Evolutionary conservation across 2,329 filamentous ascomycete species (phyloP).

Genomic region (Aureobasidium uvarum): DNA sequence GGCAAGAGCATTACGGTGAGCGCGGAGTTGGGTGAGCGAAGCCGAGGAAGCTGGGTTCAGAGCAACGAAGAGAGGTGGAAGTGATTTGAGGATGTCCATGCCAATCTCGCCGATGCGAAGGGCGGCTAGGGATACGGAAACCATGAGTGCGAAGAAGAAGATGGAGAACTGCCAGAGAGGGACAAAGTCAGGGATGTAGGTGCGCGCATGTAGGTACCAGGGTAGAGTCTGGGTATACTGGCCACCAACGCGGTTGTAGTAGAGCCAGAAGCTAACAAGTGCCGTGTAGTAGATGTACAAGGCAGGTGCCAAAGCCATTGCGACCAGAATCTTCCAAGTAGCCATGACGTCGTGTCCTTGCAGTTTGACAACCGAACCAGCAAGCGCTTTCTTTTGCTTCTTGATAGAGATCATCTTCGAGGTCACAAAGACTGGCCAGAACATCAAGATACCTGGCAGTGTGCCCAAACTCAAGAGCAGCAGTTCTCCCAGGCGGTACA

Average conservation of each 20-base stretch:
- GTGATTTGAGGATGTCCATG: constrained; percentile 96
- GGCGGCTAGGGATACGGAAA: constrained; percentile 84
- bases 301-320: constrained; percentile 75
- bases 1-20: constrained; percentile 70
- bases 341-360: constrained; percentile 86
- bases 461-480: constrained; percentile 73
- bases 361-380: constrained; percentile 83
- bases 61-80: constrained; percentile 81
- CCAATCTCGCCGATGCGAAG: constrained; percentile 96
- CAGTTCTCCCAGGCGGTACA: constrained; percentile 79
- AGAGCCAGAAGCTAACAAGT: constrained; percentile 72
- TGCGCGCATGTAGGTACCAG: constrained; percentile 20
- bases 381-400: constrained; percentile 80
- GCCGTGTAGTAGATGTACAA: constrained; percentile 80
- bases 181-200: constrained; percentile 70
- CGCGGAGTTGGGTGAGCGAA: constrained; percentile 74
- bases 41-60: constrained; percentile 82
- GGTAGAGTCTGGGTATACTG: constrained; percentile 2
- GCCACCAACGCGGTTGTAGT: constrained; percentile 77
- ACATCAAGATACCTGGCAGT: constrained; percentile 80
- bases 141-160: constrained; percentile 75
- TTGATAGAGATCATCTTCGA: constrained; percentile 77
- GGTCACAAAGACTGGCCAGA: constrained; percentile 81
- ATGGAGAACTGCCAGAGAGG: constrained; percentile 75
- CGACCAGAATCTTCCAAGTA: constrained; percentile 88